phyloP scores from a whole-genome alignment of 1,139 yeast species.

The Geotrichum restrictum region DNA sequence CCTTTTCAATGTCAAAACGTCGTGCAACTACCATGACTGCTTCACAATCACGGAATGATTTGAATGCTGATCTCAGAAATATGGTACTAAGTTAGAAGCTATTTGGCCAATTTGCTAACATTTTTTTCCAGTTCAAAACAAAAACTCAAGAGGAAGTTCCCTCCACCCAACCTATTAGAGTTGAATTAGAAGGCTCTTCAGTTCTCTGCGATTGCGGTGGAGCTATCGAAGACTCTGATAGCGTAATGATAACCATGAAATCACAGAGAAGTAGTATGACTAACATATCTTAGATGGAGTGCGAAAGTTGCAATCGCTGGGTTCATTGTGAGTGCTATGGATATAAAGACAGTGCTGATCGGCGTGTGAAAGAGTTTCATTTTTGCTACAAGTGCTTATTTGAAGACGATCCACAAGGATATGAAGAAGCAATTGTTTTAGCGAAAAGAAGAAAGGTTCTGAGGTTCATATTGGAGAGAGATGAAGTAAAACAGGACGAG shows the following conservation, averaged over 20 bases:
- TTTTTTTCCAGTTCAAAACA: constrained; percentile 11
- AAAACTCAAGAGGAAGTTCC: constrained; percentile 15
- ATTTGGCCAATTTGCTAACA: background rate
- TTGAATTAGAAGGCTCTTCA: background rate
- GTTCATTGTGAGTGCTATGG: constrained; percentile 19
- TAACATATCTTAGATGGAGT: constrained; percentile 13
- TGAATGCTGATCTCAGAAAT: constrained; percentile 9
- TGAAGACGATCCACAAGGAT: constrained; percentile 7
- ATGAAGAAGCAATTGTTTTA: constrained; percentile 11
- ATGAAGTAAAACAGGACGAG: constrained; percentile 13
- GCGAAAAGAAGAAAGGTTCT: constrained; percentile 14
- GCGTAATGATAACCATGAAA: background rate
- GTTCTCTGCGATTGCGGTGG: constrained; percentile 12
- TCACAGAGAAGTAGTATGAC: background rate
- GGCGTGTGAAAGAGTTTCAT: constrained; percentile 11
- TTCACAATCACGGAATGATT: constrained; percentile 2
- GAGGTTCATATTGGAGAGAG: constrained; percentile 5
- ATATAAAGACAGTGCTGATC: constrained; percentile 5
- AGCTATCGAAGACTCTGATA: background rate
- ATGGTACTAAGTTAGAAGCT: constrained; percentile 2
- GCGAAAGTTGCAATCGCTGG: constrained; percentile 17
- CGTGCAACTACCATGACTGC: background rate
- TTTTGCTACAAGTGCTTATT: constrained; percentile 16
- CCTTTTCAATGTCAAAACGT: background rate
- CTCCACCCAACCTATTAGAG: constrained; percentile 10